Evolutionary conservation across 1,284 basidiomycete genomes (phyloP).

Genomic region (Trichosporon faecale): DNA sequence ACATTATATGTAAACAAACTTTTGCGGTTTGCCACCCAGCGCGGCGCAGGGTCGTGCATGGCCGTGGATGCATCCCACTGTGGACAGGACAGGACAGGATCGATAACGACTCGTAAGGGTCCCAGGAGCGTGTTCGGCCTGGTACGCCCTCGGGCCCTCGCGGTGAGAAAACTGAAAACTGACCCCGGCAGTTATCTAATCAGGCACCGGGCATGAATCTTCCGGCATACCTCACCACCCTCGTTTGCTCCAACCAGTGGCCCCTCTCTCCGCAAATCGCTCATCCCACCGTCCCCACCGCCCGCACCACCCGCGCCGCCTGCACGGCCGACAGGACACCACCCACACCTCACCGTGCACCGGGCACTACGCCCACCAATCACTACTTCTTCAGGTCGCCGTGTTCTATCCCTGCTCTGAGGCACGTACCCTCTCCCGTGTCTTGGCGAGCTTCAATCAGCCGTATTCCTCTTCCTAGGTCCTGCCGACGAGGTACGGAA

Average conservation of each 20-base stretch:
- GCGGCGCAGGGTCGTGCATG: background rate
- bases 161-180: constrained; percentile 7
- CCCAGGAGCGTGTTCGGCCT: background rate
- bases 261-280: background rate
- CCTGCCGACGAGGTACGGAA: background rate
- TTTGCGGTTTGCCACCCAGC: background rate
- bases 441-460: background rate
- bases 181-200: constrained; percentile 8
- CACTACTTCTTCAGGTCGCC: background rate
- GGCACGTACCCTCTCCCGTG: background rate
- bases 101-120: constrained; percentile 9
- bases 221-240: background rate
- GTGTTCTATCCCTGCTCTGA: background rate
- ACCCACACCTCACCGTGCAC: background rate
- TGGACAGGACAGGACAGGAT: background rate
- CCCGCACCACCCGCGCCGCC: background rate
- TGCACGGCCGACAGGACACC: background rate
- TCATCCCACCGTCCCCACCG: background rate
- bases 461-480: background rate
- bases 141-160: background rate
- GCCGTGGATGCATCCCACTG: background rate
- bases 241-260: background rate
- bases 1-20: constrained; percentile 2
- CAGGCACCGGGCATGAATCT: constrained; percentile 6
- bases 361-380: background rate